phyloP scores from a whole-genome alignment of 1,284 basidiomycete species.

The Athelia psychrophila region DNA sequence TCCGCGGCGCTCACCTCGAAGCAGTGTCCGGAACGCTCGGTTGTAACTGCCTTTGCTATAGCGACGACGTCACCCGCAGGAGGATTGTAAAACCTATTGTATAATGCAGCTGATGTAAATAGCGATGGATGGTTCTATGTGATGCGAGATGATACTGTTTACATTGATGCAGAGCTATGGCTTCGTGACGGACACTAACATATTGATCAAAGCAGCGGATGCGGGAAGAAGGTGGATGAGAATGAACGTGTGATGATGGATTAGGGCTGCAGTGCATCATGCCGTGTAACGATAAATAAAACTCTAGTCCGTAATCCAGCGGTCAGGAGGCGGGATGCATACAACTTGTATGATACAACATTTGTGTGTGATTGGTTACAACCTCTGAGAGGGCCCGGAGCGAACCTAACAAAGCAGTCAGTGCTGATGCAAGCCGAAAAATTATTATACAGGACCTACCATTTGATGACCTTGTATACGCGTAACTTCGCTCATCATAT shows the following conservation, averaged over 20 bases:
- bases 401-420: constrained; percentile 25
- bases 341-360: constrained; percentile 8
- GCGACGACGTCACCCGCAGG: constrained; percentile 62
- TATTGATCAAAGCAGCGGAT: constrained; percentile 27
- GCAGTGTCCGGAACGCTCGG: constrained; percentile 65
- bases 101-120: constrained; percentile 55
- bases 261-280: too few relatives aligned
- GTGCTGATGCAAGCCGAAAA: constrained; percentile 3
- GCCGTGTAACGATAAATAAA: too few relatives aligned
- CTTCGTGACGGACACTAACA: constrained; percentile 52
- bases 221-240: too few relatives aligned
- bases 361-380: too few relatives aligned
- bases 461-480: too few relatives aligned
- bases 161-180: constrained; percentile 46
- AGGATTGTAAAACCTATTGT: constrained; percentile 55
- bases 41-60: constrained; percentile 54
- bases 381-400: constrained; percentile 13
- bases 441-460: not conserved
- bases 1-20: too few relatives aligned
- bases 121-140: not conserved
- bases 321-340: too few relatives aligned
- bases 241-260: too few relatives aligned
- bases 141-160: constrained; percentile 1
- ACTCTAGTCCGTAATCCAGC: too few relatives aligned
- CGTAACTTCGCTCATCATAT: too few relatives aligned